Percentiles rank a stretch among this genome's conserved stretches.
These are phyloP conservation scores for Piper longum DNA, from an alignment of 164 flowering plant species.

Conservation along the genomic window DNA sequence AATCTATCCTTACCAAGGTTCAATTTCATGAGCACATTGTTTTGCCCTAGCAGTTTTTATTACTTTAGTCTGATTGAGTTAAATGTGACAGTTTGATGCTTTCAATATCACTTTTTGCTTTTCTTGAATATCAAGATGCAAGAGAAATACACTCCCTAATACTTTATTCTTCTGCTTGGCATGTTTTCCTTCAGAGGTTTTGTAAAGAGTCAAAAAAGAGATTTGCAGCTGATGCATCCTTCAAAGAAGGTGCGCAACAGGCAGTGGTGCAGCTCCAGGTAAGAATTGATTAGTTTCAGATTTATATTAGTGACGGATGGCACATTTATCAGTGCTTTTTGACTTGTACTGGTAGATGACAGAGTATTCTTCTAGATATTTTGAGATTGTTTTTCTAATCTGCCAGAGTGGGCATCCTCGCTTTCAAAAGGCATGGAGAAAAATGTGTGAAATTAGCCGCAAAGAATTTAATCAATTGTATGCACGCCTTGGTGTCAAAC, in stretches of 20 bases:
- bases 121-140: neutral
- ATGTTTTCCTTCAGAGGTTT: slow-evolving; percentile 33
- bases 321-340: neutral
- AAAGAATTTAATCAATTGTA: slow-evolving; percentile 67
- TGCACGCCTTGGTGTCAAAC: slow-evolving; percentile 59
- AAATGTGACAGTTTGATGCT: too few species aligned
- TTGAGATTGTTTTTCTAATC: neutral
- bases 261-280: slow-evolving; percentile 97
- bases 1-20: too few species aligned
- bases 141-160: neutral
- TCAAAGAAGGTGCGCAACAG: slow-evolving; percentile 78
- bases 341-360: neutral
- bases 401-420: slow-evolving; percentile 61
- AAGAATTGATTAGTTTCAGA: neutral
- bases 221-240: slow-evolving; percentile 70
- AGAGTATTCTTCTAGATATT: too few species aligned
- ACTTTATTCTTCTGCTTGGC: neutral
- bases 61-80: too few species aligned
- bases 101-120: too few species aligned
- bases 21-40: too few species aligned
- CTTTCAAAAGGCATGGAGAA: slow-evolving; percentile 68
- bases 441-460: slow-evolving; percentile 91
- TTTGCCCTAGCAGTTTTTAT: too few species aligned
- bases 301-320: neutral
- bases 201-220: slow-evolving; percentile 73